Evolutionary conservation across 2,329 filamentous ascomycete genomes (phyloP), one percentile per base, ranked within the genome.

Genomic region (Hypoxylon sp.): DNA sequence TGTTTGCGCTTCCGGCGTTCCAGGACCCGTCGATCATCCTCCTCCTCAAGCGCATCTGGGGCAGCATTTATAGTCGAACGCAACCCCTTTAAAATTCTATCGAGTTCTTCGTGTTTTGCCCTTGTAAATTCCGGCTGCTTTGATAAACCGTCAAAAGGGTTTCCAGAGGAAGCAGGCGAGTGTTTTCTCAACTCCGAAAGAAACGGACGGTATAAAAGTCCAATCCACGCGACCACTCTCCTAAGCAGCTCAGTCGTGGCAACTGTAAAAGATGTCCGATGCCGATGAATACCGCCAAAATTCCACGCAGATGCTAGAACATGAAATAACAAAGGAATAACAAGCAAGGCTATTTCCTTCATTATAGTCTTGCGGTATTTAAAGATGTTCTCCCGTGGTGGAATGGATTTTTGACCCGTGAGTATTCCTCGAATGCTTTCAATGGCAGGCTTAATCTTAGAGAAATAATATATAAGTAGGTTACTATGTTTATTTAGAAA

Each of bases 281-380:
- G 5, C 57, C 59, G 50, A 35, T 40, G 23, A n/a, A 45, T 12
- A 5, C 63, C 63, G 17, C 65, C 66, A 15, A 68, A 32, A 7
- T 21, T 35, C 66, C 66, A 69, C n/a, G 49, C 55, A 17, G 47
- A 59, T 8, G 45, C 60, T 9, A 69, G 36, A 29, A 65, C 47
- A 20, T 61, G 63, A 21, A 63, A 36, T 5, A 67, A 19, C 55
- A 59, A 62, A 23, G 67, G 67, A 7, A 68, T 61, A 6, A 63
- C 55, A 34, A 58, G 47, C 3, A 44, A 40, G 5, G 60, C 29
- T 23, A 69, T 48, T 32, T 68, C 67, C 21, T 52, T 36, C 4
- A 36, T 40, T 34, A 66, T 57, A 19, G 56, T 31, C 16, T 57
- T 47, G 23, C 57, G 57, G n/a, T n/a, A n/a, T n/a, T n/a, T n/a